Percentiles rank a stretch among this genome's conserved stretches.
These are phyloP conservation scores for Setaria italica DNA, from an alignment of 202 grass and related monocot genomes.

Conservation along the genomic window DNA sequence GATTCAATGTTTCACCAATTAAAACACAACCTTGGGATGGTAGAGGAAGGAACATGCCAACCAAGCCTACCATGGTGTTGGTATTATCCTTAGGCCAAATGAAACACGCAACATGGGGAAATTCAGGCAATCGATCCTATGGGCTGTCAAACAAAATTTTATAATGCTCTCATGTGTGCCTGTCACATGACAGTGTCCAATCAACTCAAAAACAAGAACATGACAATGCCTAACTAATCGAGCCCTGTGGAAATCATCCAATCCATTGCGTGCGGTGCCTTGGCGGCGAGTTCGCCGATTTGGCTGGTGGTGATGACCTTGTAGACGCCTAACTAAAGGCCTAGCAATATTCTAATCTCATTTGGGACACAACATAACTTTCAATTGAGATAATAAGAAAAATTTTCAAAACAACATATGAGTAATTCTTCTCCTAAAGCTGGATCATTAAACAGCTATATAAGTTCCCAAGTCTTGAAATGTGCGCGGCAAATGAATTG, in stretches of 20 bases:
- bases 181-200: slow-evolving; percentile 12
- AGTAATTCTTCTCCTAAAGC: too few relatives aligned
- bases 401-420: too few relatives aligned
- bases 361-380: too few relatives aligned
- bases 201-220: neutral
- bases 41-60: slow-evolving; percentile 4
- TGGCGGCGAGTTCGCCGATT: too few relatives aligned
- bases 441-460: too few relatives aligned
- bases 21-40: neutral
- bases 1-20: neutral
- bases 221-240: neutral
- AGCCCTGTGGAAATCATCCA: neutral
- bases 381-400: too few relatives aligned
- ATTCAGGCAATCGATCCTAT: slow-evolving; percentile 24
- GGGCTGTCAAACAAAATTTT: slow-evolving; percentile 40
- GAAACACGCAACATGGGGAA: slow-evolving; percentile 24
- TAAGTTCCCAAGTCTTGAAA: too few relatives aligned
- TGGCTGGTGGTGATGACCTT: too few relatives aligned
- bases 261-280: neutral
- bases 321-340: too few relatives aligned
- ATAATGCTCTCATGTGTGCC: slow-evolving; percentile 21
- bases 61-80: neutral
- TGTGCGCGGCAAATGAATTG: too few relatives aligned
- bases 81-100: neutral
- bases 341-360: too few relatives aligned